Percentiles rank a stretch among this genome's conserved stretches.
Evolutionary conservation across 345 rosid species (phyloP).

Genomic region (Turritis glabra): DNA sequence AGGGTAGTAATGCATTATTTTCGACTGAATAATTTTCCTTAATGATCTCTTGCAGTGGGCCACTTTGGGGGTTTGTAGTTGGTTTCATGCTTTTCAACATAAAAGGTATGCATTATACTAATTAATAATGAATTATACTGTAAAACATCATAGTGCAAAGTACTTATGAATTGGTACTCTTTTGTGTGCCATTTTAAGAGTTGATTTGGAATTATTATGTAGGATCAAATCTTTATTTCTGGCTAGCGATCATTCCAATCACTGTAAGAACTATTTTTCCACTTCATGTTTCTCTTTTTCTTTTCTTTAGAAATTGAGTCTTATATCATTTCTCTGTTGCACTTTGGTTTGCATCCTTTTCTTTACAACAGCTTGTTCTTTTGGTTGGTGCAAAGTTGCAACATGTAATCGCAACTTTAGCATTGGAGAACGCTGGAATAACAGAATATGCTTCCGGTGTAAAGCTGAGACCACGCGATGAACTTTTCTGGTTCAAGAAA

Average conservation of each 20-base stretch:
- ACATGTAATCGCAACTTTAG: slow-evolving; percentile 85
- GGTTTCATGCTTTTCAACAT: slow-evolving; percentile 92
- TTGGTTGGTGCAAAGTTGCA: slow-evolving; percentile 81
- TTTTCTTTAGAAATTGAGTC: neutral
- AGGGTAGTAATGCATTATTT: neutral
- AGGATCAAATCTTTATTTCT: slow-evolving; percentile 98
- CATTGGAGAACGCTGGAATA: slow-evolving; percentile 70
- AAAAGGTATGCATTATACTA: slow-evolving; percentile 57
- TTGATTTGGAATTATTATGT: slow-evolving; percentile 22
- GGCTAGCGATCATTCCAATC: slow-evolving; percentile 87
- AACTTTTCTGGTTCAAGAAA: slow-evolving; percentile 94
- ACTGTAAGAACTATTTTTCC: slow-evolving; percentile 50
- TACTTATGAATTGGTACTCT: neutral
- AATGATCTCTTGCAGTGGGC: slow-evolving; percentile 59
- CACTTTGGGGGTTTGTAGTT: slow-evolving; percentile 97
- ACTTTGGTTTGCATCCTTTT: neutral
- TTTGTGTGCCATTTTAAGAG: slow-evolving; percentile 5
- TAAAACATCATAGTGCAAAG: neutral
- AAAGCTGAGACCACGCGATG: slow-evolving; percentile 81
- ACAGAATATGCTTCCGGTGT: slow-evolving; percentile 50
- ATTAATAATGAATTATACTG: too few species aligned
- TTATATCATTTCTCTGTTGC: neutral
- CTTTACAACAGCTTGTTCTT: slow-evolving; percentile 47
- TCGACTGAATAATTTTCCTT: neutral
- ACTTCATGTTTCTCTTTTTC: neutral